Conservation (phyloP, 176 grass and related monocot species). For the Musa troglodytarum region DNA sequence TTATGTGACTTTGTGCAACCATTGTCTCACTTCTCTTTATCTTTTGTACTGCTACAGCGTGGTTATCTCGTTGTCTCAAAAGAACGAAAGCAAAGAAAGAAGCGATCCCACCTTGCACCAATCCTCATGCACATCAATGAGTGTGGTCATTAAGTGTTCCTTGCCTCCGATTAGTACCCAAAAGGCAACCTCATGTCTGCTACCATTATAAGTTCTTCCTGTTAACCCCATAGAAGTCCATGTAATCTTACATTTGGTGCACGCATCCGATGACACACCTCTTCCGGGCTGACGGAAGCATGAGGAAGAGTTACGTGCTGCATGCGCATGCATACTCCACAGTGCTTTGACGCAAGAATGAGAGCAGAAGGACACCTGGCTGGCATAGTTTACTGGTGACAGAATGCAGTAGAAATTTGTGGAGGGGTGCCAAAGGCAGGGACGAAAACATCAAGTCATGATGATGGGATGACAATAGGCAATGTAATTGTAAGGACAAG, state of each 20-base stretch:
- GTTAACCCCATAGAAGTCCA: not conserved
- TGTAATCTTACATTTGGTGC: not conserved
- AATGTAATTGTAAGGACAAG: not conserved
- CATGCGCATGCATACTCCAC: not conserved
- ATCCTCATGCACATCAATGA: conserved; percentile 1
- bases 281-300: not conserved
- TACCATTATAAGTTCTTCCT: not conserved
- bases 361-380: not conserved
- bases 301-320: not conserved
- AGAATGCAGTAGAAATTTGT: not conserved
- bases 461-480: not conserved
- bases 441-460: conserved; percentile 3
- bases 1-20: not conserved
- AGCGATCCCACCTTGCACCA: not conserved
- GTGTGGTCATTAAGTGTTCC: not conserved
- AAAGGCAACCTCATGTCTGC: conserved; percentile 1
- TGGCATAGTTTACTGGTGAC: not conserved
- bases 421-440: not conserved
- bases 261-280: no score
- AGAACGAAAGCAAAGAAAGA: not conserved
- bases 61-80: not conserved
- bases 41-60: not conserved
- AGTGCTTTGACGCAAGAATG: not conserved
- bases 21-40: conserved; percentile 5
- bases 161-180: not conserved